Evolutionary conservation across 179 eudicot genomes (phyloP), one percentile per base, ranked within the genome.

Genomic region (Silene noctiflora): DNA sequence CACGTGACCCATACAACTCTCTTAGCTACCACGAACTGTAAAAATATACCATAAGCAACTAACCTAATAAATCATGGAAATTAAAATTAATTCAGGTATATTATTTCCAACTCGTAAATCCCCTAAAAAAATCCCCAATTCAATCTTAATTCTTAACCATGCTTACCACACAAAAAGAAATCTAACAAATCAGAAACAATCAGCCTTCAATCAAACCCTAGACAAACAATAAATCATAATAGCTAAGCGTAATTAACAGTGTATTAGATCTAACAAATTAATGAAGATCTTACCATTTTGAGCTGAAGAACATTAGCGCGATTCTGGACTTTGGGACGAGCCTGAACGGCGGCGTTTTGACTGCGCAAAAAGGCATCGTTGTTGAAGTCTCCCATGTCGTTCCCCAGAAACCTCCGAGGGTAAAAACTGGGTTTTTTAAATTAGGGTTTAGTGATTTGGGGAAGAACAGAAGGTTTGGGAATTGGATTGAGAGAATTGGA

Each of bases 241-340:
- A 21, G 27, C n/a, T 60, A 14, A 19, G 0, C 24, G 27, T 21
- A 21, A 60, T 60, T 60, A 60, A 20, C 51, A 21, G 13, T 7
- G 3, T 63, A 22, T 24, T 11, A 63, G 67, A 63, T 63, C 67
- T 11, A 20, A 5, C 59, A 4, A 35, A 1, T 39, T 0, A 16
- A 14, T 5, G 63, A 56, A 24, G 56, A 63, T 21, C 55, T 2
- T 84, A 96, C 98, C 94, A 87, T 78, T 77, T 93, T 96, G 78
- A 89, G 87, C 77, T 93, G 94, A 63, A 86, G 85, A 79, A 96
- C 97, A 83, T 88, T 90, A 1, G 94, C 90, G 22, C 98, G 97
- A 69, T 90, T 94, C 86, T 89, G 96, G 71, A 89, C 88, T 82
- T 95, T 96, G 25, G 94, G 79, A 61, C 98, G 99, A 68, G 90